Evolutionary conservation across 2,329 filamentous ascomycete species (phyloP).

Genomic region (Dendrostoma leiphaemia): DNA sequence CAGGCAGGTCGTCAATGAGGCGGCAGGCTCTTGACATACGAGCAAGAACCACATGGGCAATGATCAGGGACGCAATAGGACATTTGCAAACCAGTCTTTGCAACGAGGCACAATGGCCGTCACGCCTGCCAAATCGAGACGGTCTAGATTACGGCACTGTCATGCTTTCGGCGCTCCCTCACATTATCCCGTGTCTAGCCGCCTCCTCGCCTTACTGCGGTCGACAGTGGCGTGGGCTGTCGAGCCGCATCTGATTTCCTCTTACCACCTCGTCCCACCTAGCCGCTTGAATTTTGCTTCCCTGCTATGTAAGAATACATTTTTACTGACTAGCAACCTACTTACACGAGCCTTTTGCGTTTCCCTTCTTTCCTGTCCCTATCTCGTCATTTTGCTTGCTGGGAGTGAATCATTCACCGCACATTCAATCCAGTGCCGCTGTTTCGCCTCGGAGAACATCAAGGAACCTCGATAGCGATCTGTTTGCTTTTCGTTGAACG

Average conservation of each 20-base stretch:
- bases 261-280: neutral
- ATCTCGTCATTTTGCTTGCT: neutral
- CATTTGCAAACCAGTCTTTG: no score
- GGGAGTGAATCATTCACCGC: no score
- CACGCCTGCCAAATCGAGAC: neutral
- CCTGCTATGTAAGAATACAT: constrained; percentile 2
- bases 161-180: neutral
- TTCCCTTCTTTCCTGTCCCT: neutral
- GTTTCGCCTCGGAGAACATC: no score
- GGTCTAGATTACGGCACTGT: no score
- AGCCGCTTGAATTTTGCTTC: neutral
- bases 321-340: neutral
- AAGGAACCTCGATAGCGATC: no score
- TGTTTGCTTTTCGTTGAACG: no score
- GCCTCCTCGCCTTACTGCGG: neutral
- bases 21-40: no score
- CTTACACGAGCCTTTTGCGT: neutral
- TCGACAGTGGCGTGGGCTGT: neutral
- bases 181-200: constrained; percentile 4
- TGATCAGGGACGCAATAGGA: no score
- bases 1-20: no score
- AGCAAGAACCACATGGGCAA: no score
- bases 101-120: no score
- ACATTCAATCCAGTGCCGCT: neutral
- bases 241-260: neutral